Percentiles rank a stretch among this genome's conserved stretches.
These are phyloP conservation scores for Salix udensis DNA, from an alignment of 345 rosid species.

Conservation along the genomic window DNA sequence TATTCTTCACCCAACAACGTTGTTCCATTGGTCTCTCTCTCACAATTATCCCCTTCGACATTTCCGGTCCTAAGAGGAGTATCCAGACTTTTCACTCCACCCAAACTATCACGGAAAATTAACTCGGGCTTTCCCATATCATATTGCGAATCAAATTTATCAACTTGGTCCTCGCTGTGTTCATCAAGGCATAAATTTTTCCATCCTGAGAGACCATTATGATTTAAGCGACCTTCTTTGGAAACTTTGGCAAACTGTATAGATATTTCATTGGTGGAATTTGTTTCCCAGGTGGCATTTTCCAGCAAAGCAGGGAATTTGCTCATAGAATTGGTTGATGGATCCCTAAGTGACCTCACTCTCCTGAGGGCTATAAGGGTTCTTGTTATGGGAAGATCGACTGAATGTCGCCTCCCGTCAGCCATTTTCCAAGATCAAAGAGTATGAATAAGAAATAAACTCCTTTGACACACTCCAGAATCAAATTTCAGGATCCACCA, in stretches of 20 bases:
- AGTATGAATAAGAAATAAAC: background rate
- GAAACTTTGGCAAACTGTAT: constrained; percentile 37
- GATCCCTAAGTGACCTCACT: constrained; percentile 91
- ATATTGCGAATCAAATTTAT: constrained; percentile 20
- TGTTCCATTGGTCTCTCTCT: constrained; percentile 20
- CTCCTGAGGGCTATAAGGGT: constrained; percentile 86
- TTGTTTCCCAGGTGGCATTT: constrained; percentile 84
- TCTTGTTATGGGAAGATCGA: constrained; percentile 85
- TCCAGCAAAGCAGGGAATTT: constrained; percentile 78
- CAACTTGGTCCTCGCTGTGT: constrained; percentile 32
- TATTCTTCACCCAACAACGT: constrained; percentile 29
- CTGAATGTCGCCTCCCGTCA: constrained; percentile 81
- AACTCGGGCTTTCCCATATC: constrained; percentile 25
- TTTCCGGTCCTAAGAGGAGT: constrained; percentile 7
- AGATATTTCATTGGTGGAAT: constrained; percentile 66
- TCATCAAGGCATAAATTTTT: constrained; percentile 25
- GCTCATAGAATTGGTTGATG: constrained; percentile 89
- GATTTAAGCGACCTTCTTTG: constrained; percentile 28
- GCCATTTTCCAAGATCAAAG: constrained; percentile 27
- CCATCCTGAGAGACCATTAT: constrained; percentile 25
- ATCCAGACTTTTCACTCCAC: constrained; percentile 15
- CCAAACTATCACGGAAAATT: constrained; percentile 19
- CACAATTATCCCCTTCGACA: constrained; percentile 31
- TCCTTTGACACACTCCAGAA: constrained; percentile 6
- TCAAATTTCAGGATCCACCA: constrained; percentile 17